Evolutionary conservation across 2,329 filamentous ascomycete species (phyloP), one percentile per base, ranked within the genome.

Genomic region (Ascochyta rabiei): DNA sequence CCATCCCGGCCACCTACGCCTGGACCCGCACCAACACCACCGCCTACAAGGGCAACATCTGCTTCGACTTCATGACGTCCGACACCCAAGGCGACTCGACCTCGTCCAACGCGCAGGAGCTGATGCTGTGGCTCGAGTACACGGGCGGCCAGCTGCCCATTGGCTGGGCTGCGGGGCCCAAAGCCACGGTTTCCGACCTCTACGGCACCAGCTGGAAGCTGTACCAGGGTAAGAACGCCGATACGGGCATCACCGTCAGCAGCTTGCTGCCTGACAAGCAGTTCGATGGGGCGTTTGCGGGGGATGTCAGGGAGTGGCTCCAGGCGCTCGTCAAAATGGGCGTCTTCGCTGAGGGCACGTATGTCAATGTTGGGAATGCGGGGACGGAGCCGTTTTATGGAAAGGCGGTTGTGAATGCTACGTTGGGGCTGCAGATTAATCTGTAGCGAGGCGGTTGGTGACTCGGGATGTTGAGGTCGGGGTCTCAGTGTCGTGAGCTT

Each of bases 111-210:
- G 73, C 76, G 0, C 76, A 78, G 51, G 77, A 79, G 54, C 68
- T 78, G 21, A 80, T 79, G 77, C 76, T 79, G 13, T 79, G 77
- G 77, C 70, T 79, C 2, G 71, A 75, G 23, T 79, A 75, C 48
- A 75, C 76, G n/a, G 77, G 77, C 16, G 77, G 76, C 2, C 77
- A 80, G 55, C 65, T 79, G 4, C 77, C 77, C 13, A 79, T 80
- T 51, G 77, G 77, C 39, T 79, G 73, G 69, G 57, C 63, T 6
- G 62, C 33, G 3, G 59, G 57, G 10, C 67, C 37, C 7, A 57
- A 48, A 28, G 57, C 56, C 16, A 62, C 53, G 2, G 54, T 63
- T 16, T n/a, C 39, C 70, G 71, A 1, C 56, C 69, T 30, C 67
- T 73, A 18, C 70, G 56, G 74, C 3, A 78, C 75, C 28, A 70